phyloP scores from a whole-genome alignment of 768 basidiomycete species.

The Fomitopsis pulvina region DNA sequence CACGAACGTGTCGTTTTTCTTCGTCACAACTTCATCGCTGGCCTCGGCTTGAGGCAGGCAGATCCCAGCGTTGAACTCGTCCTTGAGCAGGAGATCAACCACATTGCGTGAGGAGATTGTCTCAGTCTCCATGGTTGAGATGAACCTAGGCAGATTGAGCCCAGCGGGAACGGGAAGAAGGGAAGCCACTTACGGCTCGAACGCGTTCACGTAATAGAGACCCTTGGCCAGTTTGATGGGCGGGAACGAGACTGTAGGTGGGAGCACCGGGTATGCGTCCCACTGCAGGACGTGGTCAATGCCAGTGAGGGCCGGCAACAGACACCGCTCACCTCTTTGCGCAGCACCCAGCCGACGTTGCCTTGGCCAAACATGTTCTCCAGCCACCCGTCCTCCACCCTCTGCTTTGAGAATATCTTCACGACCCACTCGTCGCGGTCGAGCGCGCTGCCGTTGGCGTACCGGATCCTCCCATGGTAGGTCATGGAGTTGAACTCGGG shows the following conservation, averaged over 20 bases:
- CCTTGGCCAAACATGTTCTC: conserved; percentile 48
- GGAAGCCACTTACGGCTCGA: conserved; percentile 67
- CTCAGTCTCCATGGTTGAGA: conserved; percentile 94
- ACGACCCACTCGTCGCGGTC: conserved; percentile 59
- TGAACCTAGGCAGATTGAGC: conserved; percentile 41
- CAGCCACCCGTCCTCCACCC: conserved; percentile 66
- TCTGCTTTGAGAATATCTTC: conserved; percentile 78
- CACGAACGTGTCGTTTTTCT: conserved; percentile 38
- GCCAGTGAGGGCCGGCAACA: conserved; percentile 1
- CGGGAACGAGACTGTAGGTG: conserved; percentile 62
- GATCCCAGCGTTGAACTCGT: conserved; percentile 65
- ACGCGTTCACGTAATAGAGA: conserved; percentile 87
- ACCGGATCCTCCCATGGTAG: conserved; percentile 58
- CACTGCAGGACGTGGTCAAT: conserved; percentile 38
- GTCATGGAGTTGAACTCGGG: conserved; percentile 86
- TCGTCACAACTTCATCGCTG: conserved; percentile 7
- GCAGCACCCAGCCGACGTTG: conserved; percentile 71
- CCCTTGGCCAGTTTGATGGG: conserved; percentile 72
- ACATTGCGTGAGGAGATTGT: conserved; percentile 78
- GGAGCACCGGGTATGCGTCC: conserved; percentile 74
- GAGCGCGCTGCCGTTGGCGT: conserved; percentile 27
- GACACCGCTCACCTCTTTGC: conserved; percentile 56
- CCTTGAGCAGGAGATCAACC: conserved; percentile 70
- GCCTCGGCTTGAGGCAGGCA: conserved; percentile 33
- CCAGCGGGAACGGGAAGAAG: conserved; percentile 3